These are phyloP conservation scores for Xylaria sp. DNA, from an alignment of 2,329 filamentous ascomycete species.

Conservation along the genomic window DNA sequence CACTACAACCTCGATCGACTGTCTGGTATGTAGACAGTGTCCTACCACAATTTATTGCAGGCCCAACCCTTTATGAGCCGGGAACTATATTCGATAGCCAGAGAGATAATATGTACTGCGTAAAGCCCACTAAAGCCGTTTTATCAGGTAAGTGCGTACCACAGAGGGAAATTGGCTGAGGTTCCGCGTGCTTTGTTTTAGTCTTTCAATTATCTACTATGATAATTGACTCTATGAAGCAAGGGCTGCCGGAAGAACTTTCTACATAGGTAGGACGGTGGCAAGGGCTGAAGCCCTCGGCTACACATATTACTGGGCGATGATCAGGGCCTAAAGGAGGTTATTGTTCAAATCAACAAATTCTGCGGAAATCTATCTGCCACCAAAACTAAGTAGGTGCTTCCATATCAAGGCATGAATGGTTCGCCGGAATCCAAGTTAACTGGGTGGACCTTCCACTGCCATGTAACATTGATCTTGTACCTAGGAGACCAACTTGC, in stretches of 20 bases:
- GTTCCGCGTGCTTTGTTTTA: not conserved
- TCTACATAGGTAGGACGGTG: constrained; percentile 56
- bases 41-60: constrained; percentile 50
- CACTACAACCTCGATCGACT: constrained; percentile 70
- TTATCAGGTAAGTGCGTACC: constrained; percentile 46
- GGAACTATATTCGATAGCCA: constrained; percentile 54
- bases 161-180: not conserved
- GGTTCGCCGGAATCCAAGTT: constrained; percentile 51
- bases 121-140: constrained; percentile 62
- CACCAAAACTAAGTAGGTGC: not conserved
- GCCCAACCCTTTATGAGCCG: constrained; percentile 43
- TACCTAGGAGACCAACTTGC: constrained; percentile 45
- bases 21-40: constrained; percentile 60
- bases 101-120: constrained; percentile 54
- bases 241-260: constrained; percentile 45
- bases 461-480: constrained; percentile 53
- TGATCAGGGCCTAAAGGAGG: constrained; percentile 67
- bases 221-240: constrained; percentile 6
- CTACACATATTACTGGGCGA: constrained; percentile 62
- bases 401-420: constrained; percentile 42
- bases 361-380: constrained; percentile 54
- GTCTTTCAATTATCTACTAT: not conserved
- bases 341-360: constrained; percentile 68
- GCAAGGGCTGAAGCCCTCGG: constrained; percentile 49
- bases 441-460: constrained; percentile 52